Conservation (phyloP, 1,284 basidiomycete species). For the Leccinum griseonigrum region DNA sequence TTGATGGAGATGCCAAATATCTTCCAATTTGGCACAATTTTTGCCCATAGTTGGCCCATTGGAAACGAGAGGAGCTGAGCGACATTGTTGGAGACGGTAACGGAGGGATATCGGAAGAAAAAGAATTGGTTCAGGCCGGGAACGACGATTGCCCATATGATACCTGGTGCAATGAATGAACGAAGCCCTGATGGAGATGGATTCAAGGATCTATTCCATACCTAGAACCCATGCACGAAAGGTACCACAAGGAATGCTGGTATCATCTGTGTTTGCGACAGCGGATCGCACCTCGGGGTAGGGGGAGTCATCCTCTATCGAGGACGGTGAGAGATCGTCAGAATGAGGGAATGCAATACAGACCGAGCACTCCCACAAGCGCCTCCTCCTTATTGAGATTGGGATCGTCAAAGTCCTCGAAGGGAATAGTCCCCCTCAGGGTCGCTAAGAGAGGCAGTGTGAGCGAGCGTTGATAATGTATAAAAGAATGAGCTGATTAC, state of each 20-base stretch:
- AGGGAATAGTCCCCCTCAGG: constrained; percentile 3
- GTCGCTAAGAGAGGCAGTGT: neutral
- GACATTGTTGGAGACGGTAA: constrained; percentile 53
- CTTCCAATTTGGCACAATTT: constrained; percentile 50
- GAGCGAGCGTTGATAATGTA: neutral
- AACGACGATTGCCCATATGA: constrained; percentile 59
- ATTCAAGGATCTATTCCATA: constrained; percentile 18
- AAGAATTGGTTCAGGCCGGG: constrained; percentile 65
- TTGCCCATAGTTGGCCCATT: constrained; percentile 58
- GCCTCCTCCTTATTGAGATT: constrained; percentile 55
- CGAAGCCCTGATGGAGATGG: neutral
- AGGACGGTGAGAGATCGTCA: neutral
- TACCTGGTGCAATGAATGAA: constrained; percentile 16
- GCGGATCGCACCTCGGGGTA: constrained; percentile 53
- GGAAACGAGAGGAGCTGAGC: constrained; percentile 69
- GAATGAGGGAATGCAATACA: neutral
- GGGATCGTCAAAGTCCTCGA: constrained; percentile 54
- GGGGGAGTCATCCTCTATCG: constrained; percentile 53
- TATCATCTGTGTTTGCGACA: constrained; percentile 71
- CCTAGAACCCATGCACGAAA: constrained; percentile 68
- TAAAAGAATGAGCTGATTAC: constrained; percentile 1
- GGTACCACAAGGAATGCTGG: constrained; percentile 57
- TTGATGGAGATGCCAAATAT: constrained; percentile 60
- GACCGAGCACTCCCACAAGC: constrained; percentile 40
- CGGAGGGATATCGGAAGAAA: constrained; percentile 63